Conservation (phyloP, 2,329 filamentous ascomycete species). For the Phaeoacremonium minimum region DNA sequence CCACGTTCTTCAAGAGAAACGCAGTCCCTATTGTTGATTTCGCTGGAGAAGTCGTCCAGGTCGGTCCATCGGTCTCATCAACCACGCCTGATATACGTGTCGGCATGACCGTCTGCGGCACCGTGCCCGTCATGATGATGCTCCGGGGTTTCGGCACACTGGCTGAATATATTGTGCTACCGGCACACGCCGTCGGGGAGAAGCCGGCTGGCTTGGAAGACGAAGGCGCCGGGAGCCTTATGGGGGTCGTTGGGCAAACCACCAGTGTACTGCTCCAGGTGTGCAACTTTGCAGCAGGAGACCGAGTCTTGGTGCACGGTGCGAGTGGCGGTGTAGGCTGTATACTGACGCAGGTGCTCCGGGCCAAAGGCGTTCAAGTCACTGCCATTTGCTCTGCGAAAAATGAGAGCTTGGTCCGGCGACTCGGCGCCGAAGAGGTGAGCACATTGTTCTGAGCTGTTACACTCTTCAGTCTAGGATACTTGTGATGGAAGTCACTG, state of each 20-base stretch:
- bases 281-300: constrained; percentile 8
- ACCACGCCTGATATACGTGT: constrained; percentile 5
- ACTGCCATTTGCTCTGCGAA: constrained; percentile 16
- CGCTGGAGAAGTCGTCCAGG: constrained; percentile 12
- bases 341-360: constrained; percentile 14
- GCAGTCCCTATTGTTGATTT: constrained; percentile 13
- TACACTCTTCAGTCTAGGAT: not conserved
- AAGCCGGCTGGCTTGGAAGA: constrained; percentile 14
- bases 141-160: constrained; percentile 12
- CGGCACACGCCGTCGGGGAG: constrained; percentile 12
- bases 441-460: constrained; percentile 1
- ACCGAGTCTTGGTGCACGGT: constrained; percentile 16
- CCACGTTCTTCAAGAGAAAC: constrained; percentile 1
- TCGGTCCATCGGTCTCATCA: constrained; percentile 9
- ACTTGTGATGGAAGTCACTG: not conserved
- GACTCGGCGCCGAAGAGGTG: constrained; percentile 18
- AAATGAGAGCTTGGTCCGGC: constrained; percentile 14
- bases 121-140: constrained; percentile 8
- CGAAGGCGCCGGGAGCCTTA: constrained; percentile 11
- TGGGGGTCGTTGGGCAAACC: constrained; percentile 18
- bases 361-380: constrained; percentile 12
- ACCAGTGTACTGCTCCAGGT: constrained; percentile 11
- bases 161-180: constrained; percentile 16
- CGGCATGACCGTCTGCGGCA: constrained; percentile 13
- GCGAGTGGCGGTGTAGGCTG: constrained; percentile 17